A percentile compares a stretch with the other conserved stretches of the same genome.
These are phyloP conservation scores for Hyaloperonospora brassicae DNA, from an alignment of 352 stramenopile genomes.

Conservation along the genomic window DNA sequence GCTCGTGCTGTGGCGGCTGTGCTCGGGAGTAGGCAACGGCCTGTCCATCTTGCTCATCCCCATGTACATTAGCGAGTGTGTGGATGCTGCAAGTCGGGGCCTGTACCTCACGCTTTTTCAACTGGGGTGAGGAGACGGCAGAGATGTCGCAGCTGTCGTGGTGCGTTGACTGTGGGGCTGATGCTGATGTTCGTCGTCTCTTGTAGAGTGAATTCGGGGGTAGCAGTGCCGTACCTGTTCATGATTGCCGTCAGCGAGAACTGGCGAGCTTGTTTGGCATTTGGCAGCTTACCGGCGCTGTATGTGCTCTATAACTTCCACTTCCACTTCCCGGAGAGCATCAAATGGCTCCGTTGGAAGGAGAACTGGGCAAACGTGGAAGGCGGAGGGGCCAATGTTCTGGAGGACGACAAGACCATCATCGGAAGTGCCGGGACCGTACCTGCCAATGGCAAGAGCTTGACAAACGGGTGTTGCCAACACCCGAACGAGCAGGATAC, in stretches of 20 bases:
- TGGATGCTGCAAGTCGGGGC: slow-evolving; percentile 53
- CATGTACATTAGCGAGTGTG: slow-evolving; percentile 85
- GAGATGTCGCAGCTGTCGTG: too few species aligned
- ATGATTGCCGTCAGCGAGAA: slow-evolving; percentile 72
- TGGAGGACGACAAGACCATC: slow-evolving; percentile 28
- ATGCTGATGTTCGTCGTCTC: not conserved
- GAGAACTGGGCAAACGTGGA: slow-evolving; percentile 44
- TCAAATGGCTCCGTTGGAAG: slow-evolving; percentile 71
- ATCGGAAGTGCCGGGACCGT: slow-evolving; percentile 13
- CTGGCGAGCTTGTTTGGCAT: slow-evolving; percentile 66
- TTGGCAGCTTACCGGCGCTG: slow-evolving; percentile 61
- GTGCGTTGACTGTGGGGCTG: too few species aligned
- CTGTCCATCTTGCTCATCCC: slow-evolving; percentile 80
- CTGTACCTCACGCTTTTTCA: slow-evolving; percentile 73
- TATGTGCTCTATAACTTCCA: slow-evolving; percentile 75
- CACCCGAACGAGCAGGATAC: slow-evolving; percentile 11
- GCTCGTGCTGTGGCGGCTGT: slow-evolving; percentile 65
- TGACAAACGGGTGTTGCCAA: slow-evolving; percentile 18
- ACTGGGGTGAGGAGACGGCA: slow-evolving; percentile 54
- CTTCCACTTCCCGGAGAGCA: slow-evolving; percentile 66
- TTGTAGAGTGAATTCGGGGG: slow-evolving; percentile 70
- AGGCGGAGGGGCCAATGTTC: slow-evolving; percentile 29
- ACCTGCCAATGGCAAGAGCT: slow-evolving; percentile 12
- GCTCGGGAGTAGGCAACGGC: slow-evolving; percentile 68
- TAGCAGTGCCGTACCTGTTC: slow-evolving; percentile 69